Conservation (phyloP, 768 basidiomycete species). For the Xerocomus brunneocitrinus region DNA sequence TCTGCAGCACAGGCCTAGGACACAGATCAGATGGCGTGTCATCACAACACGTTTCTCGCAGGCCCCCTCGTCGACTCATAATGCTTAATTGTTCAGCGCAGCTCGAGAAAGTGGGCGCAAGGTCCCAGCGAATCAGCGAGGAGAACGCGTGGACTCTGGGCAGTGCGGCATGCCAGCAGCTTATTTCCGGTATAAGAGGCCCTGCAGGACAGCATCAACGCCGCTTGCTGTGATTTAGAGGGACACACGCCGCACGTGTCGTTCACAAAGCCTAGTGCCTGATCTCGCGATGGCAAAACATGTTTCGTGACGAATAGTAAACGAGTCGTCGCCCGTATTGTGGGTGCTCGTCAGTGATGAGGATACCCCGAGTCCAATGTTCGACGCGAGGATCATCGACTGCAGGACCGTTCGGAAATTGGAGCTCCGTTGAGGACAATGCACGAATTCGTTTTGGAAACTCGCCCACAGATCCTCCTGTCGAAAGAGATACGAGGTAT, state of each 20-base stretch:
- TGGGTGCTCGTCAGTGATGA: not conserved
- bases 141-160: constrained; percentile 4
- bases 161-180: not conserved
- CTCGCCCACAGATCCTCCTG: not conserved
- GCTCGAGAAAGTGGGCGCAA: not conserved
- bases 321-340: too few relatives aligned
- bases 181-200: constrained; percentile 15
- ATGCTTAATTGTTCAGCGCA: not conserved
- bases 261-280: constrained; percentile 34
- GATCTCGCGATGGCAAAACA: not conserved
- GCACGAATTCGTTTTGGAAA: too few relatives aligned
- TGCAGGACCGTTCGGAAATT: not conserved
- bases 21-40: constrained; percentile 44
- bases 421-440: too few relatives aligned
- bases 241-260: constrained; percentile 28
- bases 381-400: not conserved
- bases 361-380: not conserved
- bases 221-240: not conserved
- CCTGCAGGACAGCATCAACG: constrained; percentile 20
- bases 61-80: not conserved
- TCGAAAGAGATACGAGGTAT: too few relatives aligned
- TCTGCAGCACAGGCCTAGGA: constrained; percentile 32
- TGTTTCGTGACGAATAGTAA: not conserved
- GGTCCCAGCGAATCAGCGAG: constrained; percentile 55
- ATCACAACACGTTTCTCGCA: constrained; percentile 21